Conservation (phyloP, 352 stramenopile genomes). For the Pythium pyrilobum region DNA sequence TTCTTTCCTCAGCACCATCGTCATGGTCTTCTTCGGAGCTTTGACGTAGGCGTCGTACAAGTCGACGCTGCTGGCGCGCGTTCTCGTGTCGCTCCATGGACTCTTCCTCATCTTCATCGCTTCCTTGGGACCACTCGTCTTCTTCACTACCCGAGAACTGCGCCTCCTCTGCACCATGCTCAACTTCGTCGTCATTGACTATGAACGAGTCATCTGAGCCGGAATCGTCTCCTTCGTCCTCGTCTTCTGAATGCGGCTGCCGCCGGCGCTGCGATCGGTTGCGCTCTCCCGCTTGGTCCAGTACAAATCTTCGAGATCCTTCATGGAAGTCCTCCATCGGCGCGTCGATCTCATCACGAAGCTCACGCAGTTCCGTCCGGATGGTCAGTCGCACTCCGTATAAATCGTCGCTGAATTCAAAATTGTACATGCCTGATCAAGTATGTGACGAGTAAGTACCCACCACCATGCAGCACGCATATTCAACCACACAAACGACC, state of each 20-base stretch:
- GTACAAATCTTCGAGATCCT: slow-evolving; percentile 4
- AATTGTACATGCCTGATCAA: slow-evolving; percentile 57
- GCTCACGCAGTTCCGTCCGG: slow-evolving; percentile 39
- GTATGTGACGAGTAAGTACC: neutral
- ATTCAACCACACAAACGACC: neutral
- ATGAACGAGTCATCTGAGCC: slow-evolving; percentile 63
- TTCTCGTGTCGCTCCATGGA: slow-evolving; percentile 4
- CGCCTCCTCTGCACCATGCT: slow-evolving; percentile 20
- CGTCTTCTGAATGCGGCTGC: slow-evolving; percentile 24
- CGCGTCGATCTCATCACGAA: slow-evolving; percentile 40
- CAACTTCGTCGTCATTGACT: slow-evolving; percentile 38
- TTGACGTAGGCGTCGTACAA: neutral
- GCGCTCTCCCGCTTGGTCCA: slow-evolving; percentile 13
- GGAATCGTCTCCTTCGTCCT: slow-evolving; percentile 40
- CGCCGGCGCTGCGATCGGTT: slow-evolving; percentile 14
- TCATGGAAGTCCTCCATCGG: too few relatives aligned
- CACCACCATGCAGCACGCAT: neutral
- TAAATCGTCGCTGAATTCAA: slow-evolving; percentile 57
- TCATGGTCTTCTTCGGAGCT: neutral
- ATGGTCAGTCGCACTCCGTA: slow-evolving; percentile 56
- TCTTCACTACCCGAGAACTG: slow-evolving; percentile 8
- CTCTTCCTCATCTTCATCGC: slow-evolving; percentile 27
- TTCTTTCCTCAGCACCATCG: neutral
- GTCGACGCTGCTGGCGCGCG: neutral
- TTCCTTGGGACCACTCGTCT: slow-evolving; percentile 8